phyloP scores from a whole-genome alignment of 1,284 basidiomycete species.

The Marasmius sp. region DNA sequence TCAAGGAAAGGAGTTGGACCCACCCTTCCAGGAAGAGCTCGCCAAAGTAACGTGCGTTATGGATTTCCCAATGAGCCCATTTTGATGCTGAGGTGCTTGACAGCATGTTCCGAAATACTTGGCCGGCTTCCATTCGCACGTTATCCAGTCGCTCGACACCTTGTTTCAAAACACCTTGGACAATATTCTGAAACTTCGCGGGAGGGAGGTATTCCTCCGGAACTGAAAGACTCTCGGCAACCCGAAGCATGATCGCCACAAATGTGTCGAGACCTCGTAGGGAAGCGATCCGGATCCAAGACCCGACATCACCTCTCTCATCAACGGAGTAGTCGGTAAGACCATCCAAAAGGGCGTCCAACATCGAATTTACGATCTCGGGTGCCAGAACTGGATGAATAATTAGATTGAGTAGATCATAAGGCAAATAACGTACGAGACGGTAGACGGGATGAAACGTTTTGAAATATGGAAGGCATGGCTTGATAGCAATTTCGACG shows the following conservation, averaged over 20 bases:
- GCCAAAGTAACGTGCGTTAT: slow-evolving; percentile 44
- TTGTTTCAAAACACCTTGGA: slow-evolving; percentile 81
- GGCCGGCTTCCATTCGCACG: slow-evolving; percentile 79
- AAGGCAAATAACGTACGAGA: slow-evolving; percentile 40
- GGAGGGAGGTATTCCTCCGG: slow-evolving; percentile 61
- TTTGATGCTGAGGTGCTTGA: slow-evolving; percentile 32
- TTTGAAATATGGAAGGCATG: slow-evolving; percentile 56
- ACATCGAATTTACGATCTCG: slow-evolving; percentile 41
- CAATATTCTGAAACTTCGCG: slow-evolving; percentile 52
- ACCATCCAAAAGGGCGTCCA: slow-evolving; percentile 60
- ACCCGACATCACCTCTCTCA: slow-evolving; percentile 95
- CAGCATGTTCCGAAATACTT: slow-evolving; percentile 55
- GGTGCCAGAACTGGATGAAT: slow-evolving; percentile 46
- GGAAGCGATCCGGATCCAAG: slow-evolving; percentile 88
- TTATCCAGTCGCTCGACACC: slow-evolving; percentile 90
- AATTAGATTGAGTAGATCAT: slow-evolving; percentile 11
- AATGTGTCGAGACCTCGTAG: slow-evolving; percentile 60
- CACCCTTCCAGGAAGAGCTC: slow-evolving; percentile 54
- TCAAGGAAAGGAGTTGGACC: slow-evolving; percentile 19
- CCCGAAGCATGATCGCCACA: slow-evolving; percentile 45
- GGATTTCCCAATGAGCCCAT: slow-evolving; percentile 49
- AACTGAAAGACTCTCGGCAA: slow-evolving; percentile 38
- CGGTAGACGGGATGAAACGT: slow-evolving; percentile 42
- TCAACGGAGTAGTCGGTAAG: slow-evolving; percentile 91
- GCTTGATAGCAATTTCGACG: slow-evolving; percentile 72